Conservation (phyloP, 2,329 filamentous ascomycete genomes). For the Trichophyton schoenleinii region DNA sequence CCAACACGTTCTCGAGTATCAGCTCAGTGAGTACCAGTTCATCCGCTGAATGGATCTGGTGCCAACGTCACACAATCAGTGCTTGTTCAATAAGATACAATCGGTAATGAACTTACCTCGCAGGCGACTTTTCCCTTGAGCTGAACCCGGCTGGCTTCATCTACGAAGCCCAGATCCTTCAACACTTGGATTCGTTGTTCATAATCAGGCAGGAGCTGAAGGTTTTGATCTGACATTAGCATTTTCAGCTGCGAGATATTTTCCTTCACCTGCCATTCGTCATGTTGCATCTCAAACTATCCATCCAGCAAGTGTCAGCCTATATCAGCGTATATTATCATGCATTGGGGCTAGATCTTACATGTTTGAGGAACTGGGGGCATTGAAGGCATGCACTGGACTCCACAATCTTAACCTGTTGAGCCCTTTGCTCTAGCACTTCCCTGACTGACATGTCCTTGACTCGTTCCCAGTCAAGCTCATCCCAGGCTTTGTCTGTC, state of each 20-base stretch:
- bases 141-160: conserved; percentile 73
- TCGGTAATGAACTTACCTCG: conserved; percentile 42
- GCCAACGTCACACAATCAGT: not conserved
- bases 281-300: conserved; percentile 87
- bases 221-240: conserved; percentile 87
- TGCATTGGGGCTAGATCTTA: conserved; percentile 37
- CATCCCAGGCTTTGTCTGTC: conserved; percentile 64
- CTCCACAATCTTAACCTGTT: conserved; percentile 51
- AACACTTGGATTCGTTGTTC: conserved; percentile 87
- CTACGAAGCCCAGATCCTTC: conserved; percentile 84
- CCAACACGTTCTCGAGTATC: conserved; percentile 90
- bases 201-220: conserved; percentile 91
- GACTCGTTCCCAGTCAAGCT: conserved; percentile 68
- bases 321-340: not conserved
- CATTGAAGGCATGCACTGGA: conserved; percentile 56
- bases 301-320: not conserved
- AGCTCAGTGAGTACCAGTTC: conserved; percentile 93
- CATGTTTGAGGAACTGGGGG: conserved; percentile 72
- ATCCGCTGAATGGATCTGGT: conserved; percentile 77
- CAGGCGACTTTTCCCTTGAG: conserved; percentile 97
- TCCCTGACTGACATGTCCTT: conserved; percentile 74
- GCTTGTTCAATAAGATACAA: not conserved
- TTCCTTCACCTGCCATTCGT: conserved; percentile 92
- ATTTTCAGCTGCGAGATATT: conserved; percentile 79
- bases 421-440: conserved; percentile 57